Base-by-base conservation (phyloP, 495 filamentous ascomycete genomes). In the Annulohypoxylon maeteangense region DNA sequence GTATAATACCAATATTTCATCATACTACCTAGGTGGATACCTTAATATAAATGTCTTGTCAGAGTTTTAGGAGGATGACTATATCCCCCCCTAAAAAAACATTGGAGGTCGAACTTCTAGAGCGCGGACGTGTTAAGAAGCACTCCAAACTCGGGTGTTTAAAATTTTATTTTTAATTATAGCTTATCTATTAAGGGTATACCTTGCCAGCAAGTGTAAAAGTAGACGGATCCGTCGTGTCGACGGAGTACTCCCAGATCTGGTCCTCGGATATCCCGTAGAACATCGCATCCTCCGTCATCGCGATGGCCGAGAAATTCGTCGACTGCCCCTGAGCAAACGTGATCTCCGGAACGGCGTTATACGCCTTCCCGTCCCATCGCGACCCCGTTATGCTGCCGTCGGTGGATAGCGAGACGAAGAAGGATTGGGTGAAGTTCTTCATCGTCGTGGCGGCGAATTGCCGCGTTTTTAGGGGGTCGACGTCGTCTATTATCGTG, bases 211-310 rank as follows among this genome's bases (percentile, higher is more conserved):
- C 40, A 56, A 68, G n/a, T 34, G 65, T 68, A n/a, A 73, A 68
- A 12, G 47, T 65, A 4, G 65, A 57, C 3, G 70, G 70, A 16
- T 73, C 54, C 14, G 70, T 25, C 6, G 65, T 45, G 32, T 73
- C 70, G 11, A 73, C 50, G 2, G 65, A 56, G n/a, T 68, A 73
- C 32, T 73, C 70, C 70, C 65, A 73, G 10, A 73, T 51, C 62
- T 73, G 65, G 12, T 65, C 70, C 20, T 73, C 70, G 3, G 70
- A 23, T 62, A 73, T 66, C n/a, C 70, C 65, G 31, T 73, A 73
- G 27, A 73, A 69, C 61, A 65, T 66, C 10, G 70, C 65, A 36
- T 73, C 70, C 25, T 51, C 61, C 50, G 70, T 73, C 65, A 65
- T 73, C 20, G 70, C 70, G 14, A 73, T 69, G 25, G 70, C 70